phyloP scores from a whole-genome alignment of 2,329 filamentous ascomycete species.

The Trichoderma polysporum region DNA sequence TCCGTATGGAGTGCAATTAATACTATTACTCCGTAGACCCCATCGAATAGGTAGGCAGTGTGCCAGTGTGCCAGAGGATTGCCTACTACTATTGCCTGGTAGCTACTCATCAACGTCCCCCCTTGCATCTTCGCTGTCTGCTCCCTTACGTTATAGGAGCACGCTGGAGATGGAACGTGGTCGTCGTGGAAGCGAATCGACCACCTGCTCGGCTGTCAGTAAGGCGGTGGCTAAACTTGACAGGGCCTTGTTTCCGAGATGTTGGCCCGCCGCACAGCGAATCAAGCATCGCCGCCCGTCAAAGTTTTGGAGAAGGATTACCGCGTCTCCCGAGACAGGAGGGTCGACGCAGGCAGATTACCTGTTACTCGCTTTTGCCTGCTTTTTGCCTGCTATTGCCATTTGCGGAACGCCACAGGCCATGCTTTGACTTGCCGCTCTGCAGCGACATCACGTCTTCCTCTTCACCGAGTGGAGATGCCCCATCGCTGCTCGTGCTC shows the following conservation, averaged over 20 bases:
- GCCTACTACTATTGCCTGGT: background rate
- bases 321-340: slow-evolving; percentile 19
- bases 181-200: slow-evolving; percentile 15
- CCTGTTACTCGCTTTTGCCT: background rate
- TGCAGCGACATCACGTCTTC: background rate
- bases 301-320: slow-evolving; percentile 13
- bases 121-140: background rate
- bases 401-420: background rate
- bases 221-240: slow-evolving; percentile 14
- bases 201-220: background rate
- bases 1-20: background rate
- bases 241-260: slow-evolving; percentile 14
- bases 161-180: background rate
- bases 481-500: background rate
- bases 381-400: background rate
- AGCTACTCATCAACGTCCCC: background rate
- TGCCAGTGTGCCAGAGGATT: too few species aligned
- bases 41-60: background rate
- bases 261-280: slow-evolving; percentile 9
- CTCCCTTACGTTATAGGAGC: background rate
- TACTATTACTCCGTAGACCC: background rate
- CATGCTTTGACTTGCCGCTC: background rate
- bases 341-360: background rate
- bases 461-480: slow-evolving; percentile 3
- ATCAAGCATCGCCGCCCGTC: slow-evolving; percentile 13